These are phyloP conservation scores for Westerdykella ornata DNA, from an alignment of 2,329 filamentous ascomycete genomes.

Conservation along the genomic window DNA sequence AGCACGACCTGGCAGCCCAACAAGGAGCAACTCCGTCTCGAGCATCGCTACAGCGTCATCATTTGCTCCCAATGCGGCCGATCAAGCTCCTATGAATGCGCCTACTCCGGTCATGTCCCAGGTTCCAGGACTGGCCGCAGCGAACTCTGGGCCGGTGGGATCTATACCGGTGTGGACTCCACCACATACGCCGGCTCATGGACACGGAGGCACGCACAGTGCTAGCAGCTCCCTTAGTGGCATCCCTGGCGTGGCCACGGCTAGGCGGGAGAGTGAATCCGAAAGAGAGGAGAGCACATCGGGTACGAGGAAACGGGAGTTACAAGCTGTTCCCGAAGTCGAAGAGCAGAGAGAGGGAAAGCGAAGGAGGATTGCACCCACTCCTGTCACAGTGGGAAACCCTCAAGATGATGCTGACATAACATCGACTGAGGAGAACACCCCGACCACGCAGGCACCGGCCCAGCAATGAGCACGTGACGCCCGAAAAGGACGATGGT, in stretches of 20 bases:
- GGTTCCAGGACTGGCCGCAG: slow-evolving; percentile 68
- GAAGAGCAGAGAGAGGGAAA: slow-evolving; percentile 36
- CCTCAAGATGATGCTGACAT: slow-evolving; percentile 20
- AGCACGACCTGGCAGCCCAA: slow-evolving; percentile 65
- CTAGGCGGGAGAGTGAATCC: slow-evolving; percentile 30
- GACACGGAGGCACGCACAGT: slow-evolving; percentile 43
- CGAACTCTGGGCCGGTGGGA: slow-evolving; percentile 54
- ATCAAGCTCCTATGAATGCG: slow-evolving; percentile 55
- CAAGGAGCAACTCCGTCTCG: slow-evolving; percentile 78
- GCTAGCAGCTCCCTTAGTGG: slow-evolving; percentile 49
- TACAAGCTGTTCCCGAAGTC: slow-evolving; percentile 32
- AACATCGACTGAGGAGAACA: slow-evolving; percentile 23
- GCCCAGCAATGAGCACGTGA: too few species aligned
- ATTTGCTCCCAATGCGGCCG: slow-evolving; percentile 34
- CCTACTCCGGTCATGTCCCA: slow-evolving; percentile 71
- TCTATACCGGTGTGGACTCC: slow-evolving; percentile 74
- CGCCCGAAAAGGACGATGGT: too few species aligned
- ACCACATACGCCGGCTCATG: slow-evolving; percentile 68
- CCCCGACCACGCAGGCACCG: too few species aligned
- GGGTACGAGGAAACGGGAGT: slow-evolving; percentile 32
- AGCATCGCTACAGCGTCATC: slow-evolving; percentile 65
- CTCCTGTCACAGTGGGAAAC: slow-evolving; percentile 32
- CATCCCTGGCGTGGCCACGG: slow-evolving; percentile 37
- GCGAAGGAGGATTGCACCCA: slow-evolving; percentile 43
- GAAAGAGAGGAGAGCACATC: slow-evolving; percentile 27